Percentiles rank a stretch among this genome's conserved stretches.
These are phyloP conservation scores for Cryptococcus depauperatus DNA, from an alignment of 1,284 basidiomycete species.

Conservation along the genomic window DNA sequence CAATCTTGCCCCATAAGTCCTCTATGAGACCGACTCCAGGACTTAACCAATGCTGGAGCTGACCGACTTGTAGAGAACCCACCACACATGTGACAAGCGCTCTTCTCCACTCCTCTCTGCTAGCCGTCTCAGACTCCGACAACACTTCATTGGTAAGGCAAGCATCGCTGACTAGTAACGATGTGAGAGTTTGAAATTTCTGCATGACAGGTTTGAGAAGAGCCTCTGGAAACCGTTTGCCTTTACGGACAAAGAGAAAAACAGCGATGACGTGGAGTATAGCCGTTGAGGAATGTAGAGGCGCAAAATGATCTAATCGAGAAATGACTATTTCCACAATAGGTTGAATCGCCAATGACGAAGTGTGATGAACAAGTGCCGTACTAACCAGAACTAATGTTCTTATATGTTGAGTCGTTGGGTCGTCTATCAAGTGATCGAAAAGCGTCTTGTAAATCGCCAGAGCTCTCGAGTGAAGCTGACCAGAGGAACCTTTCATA, in stretches of 20 bases:
- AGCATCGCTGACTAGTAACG: conserved; percentile 8
- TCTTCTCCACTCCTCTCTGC: conserved; percentile 18
- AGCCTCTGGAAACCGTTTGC: conserved; percentile 49
- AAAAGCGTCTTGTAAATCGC: conserved; percentile 55
- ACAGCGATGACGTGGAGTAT: conserved; percentile 38
- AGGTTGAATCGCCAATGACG: conserved; percentile 56
- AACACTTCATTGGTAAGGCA: conserved; percentile 5
- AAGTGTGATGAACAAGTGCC: conserved; percentile 68
- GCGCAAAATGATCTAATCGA: conserved; percentile 12
- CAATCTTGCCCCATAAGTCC: conserved; percentile 33
- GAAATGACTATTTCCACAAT: conserved; percentile 50
- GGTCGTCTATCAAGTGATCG: conserved; percentile 20
- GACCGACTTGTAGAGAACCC: conserved; percentile 35
- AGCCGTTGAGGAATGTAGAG: conserved; percentile 11
- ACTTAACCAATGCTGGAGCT: conserved; percentile 44
- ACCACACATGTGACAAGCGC: conserved; percentile 28
- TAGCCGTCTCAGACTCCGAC: conserved; percentile 1
- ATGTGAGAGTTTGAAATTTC: conserved; percentile 22
- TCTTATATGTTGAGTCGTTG: conserved; percentile 37
- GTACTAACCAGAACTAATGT: conserved; percentile 53
- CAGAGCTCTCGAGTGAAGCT: conserved; percentile 65
- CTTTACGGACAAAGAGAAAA: conserved; percentile 47
- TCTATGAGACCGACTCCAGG: conserved; percentile 43
- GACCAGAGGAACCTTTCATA: conserved; percentile 55
- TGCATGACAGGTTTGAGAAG: conserved; percentile 43